Evolutionary conservation across 345 rosid species (phyloP).

Genomic region (Hibiscus syriacus): DNA sequence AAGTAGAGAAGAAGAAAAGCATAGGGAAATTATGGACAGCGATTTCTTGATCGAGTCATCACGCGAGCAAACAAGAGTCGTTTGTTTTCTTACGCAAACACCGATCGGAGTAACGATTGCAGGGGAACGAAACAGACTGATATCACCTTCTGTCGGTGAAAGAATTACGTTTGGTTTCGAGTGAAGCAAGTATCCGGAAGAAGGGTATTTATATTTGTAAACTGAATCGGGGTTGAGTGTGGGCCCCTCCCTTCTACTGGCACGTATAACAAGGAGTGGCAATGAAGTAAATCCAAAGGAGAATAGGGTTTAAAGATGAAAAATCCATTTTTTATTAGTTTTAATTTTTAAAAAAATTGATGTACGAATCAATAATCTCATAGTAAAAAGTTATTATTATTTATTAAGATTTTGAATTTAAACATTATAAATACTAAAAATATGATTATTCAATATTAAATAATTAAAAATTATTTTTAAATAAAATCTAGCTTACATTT

Average conservation of each 20-base stretch:
- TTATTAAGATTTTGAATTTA: too few relatives aligned
- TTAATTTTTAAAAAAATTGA: too few relatives aligned
- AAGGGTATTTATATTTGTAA: conserved; percentile 1
- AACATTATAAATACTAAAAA: too few relatives aligned
- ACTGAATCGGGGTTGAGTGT: neutral
- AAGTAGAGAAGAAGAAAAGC: neutral
- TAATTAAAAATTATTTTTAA: too few relatives aligned
- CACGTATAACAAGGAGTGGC: neutral
- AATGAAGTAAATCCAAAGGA: neutral
- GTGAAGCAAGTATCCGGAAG: neutral
- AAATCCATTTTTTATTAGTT: neutral
- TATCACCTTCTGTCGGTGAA: conserved; percentile 1
- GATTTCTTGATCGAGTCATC: conserved; percentile 1
- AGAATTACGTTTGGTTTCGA: neutral
- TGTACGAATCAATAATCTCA: too few relatives aligned
- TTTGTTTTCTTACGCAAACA: neutral
- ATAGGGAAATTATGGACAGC: conserved; percentile 1
- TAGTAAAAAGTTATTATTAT: too few relatives aligned
- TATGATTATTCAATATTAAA: too few relatives aligned
- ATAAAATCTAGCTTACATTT: too few relatives aligned
- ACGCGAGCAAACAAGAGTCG: neutral
- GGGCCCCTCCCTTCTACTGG: neutral
- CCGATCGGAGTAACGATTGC: neutral
- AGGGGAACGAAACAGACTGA: neutral
- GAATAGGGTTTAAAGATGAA: neutral